Conservation (phyloP, 1,284 basidiomycete genomes). For the Rhodotorula sp. region DNA sequence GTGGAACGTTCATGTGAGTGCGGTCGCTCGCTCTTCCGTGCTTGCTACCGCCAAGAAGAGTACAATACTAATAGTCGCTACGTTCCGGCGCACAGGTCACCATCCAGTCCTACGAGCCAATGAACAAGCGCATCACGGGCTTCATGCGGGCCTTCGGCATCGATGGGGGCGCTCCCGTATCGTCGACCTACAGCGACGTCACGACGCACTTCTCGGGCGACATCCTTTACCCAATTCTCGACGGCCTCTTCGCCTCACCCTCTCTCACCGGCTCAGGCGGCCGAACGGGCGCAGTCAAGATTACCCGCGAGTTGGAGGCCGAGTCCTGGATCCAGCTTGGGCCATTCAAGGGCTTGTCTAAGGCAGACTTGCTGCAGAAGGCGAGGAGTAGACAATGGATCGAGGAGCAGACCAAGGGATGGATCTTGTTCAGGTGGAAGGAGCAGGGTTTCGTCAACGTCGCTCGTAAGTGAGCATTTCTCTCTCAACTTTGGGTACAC, state of each 20-base stretch:
- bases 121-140: conserved; percentile 9
- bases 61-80: background rate
- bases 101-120: conserved; percentile 20
- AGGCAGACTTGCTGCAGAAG: conserved; percentile 14
- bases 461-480: conserved; percentile 5
- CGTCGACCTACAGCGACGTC: background rate
- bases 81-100: conserved; percentile 10
- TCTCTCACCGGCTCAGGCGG: conserved; percentile 4
- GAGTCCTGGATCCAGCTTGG: conserved; percentile 34
- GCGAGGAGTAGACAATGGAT: conserved; percentile 21
- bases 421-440: conserved; percentile 38
- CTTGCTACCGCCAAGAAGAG: background rate
- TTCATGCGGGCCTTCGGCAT: conserved; percentile 34
- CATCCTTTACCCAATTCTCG: conserved; percentile 22
- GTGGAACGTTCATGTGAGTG: conserved; percentile 33
- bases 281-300: background rate
- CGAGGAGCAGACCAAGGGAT: conserved; percentile 22
- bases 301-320: conserved; percentile 17
- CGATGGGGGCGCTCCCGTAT: background rate
- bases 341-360: conserved; percentile 30
- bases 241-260: conserved; percentile 20
- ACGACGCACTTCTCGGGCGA: conserved; percentile 33
- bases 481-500: background rate
- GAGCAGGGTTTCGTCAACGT: conserved; percentile 35
- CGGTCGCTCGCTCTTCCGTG: background rate